Evolutionary conservation across 1,139 yeast genomes (phyloP).

Genomic region (Kodamaea anthophila): DNA sequence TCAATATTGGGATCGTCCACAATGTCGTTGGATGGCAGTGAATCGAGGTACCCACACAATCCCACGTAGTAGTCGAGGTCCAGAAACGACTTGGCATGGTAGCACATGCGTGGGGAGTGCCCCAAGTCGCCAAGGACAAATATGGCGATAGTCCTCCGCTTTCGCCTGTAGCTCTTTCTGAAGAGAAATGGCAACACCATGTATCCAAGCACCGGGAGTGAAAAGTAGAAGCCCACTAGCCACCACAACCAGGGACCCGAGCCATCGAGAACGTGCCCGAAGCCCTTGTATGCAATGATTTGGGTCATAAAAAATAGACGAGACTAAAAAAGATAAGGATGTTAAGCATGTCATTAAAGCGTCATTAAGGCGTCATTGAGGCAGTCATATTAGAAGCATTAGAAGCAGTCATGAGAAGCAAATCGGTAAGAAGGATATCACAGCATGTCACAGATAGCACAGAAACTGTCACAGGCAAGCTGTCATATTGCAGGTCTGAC

Average conservation of each 20-base stretch:
- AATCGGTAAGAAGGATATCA: no score
- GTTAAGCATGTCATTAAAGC: no score
- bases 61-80: constrained; percentile 67
- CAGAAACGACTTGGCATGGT: constrained; percentile 82
- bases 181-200: constrained; percentile 26
- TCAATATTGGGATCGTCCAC: constrained; percentile 48
- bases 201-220: constrained; percentile 33
- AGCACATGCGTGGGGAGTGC: constrained; percentile 91
- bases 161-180: constrained; percentile 11
- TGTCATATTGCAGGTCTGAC: no score
- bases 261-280: constrained; percentile 5
- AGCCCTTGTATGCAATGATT: constrained; percentile 4
- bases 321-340: not conserved
- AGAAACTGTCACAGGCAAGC: not conserved
- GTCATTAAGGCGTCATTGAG: no score
- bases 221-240: constrained; percentile 28
- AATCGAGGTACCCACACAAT: constrained; percentile 77
- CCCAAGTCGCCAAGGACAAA: constrained; percentile 92
- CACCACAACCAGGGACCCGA: constrained; percentile 20
- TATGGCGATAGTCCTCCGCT: constrained; percentile 55
- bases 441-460: not conserved
- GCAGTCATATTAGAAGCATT: no score
- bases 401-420: no score
- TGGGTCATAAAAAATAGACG: constrained; percentile 1
- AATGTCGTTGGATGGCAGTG: constrained; percentile 45